Base-by-base conservation (phyloP, 2,329 filamentous ascomycete species). In the Aureobasidium pullulans region DNA sequence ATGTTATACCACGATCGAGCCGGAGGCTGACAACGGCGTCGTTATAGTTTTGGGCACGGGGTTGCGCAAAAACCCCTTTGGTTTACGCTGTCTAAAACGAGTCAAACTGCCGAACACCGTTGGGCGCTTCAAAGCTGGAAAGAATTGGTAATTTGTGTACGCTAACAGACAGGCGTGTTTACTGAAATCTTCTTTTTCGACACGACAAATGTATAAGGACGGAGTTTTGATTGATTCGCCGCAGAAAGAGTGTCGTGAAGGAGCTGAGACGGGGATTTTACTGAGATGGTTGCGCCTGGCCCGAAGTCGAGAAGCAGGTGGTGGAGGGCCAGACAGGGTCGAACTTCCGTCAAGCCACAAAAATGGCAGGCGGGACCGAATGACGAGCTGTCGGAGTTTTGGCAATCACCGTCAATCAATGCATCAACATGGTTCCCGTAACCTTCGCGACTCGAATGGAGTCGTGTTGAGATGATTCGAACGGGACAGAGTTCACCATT, bases 31-130 rank as follows among this genome's bases (percentile, higher is more conserved):
- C 28, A 34, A 54, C 39, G 50, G 50, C 36, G 50, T 40, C 37
- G 39, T 34, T 54, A 43, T 54, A 28, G 37, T 43, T 50, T 43
- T 43, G 50, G 50, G 5, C 50, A 42, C 39, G 29, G 37, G 16
- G 39, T 15, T 23, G 29, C 28, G 7, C 13, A 32, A 32, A 54
- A 42, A 32, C 37, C 50, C 37, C 39, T 34, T 54, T 54, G 50
- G 48, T 32, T 39, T 43, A 32, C 39, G 50, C 50, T 43, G 50
- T 54, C 50, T 54, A 54, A 54, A 54, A 54, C 37, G 28, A 40
- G 39, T 46, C 52, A 56, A 56, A 44, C 52, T 46, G 52, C 52
- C 52, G 52, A 56, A 46, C 42, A 29, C 52, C 52, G 52, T 56
- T 56, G 52, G 52, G 40, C 40, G 52, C 40, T 42, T 46, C 50